Conservation (phyloP, 2,329 filamentous ascomycete species). For the Monosporascus sp. region DNA sequence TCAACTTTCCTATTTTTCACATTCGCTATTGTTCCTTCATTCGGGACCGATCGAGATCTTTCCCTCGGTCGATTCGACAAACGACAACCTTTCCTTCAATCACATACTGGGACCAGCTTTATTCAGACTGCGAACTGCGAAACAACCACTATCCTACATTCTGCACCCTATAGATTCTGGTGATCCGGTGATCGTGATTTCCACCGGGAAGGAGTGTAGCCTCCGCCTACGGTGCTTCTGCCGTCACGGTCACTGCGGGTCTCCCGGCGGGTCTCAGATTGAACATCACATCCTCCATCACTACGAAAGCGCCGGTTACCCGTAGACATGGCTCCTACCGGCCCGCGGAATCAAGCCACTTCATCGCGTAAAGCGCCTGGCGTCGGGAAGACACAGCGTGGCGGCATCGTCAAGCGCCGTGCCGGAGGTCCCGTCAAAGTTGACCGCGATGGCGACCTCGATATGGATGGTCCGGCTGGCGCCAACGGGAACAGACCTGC, state of each 20-base stretch:
- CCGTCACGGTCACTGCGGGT: no score
- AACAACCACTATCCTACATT: not conserved
- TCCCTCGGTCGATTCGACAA: not conserved
- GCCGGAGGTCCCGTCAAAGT: constrained; percentile 29
- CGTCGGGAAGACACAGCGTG: constrained; percentile 26
- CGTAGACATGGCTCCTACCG: constrained; percentile 19
- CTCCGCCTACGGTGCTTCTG: no score
- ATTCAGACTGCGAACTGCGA: no score
- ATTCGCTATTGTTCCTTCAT: not conserved
- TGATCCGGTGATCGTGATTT: not conserved
- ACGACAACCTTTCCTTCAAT: no score
- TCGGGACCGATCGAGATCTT: not conserved
- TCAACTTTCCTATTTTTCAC: not conserved
- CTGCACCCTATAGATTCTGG: not conserved
- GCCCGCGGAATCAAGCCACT: constrained; percentile 14
- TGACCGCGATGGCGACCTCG: constrained; percentile 55
- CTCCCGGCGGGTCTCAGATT: not conserved
- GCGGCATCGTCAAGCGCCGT: constrained; percentile 49
- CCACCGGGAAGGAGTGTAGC: not conserved
- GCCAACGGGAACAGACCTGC: constrained; percentile 23
- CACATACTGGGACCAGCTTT: no score
- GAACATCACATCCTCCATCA: not conserved
- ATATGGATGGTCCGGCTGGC: constrained; percentile 45
- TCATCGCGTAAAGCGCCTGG: constrained; percentile 15
- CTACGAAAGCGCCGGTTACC: not conserved